These are phyloP conservation scores for Populus tomentosa DNA, from an alignment of 441 rosid genomes.

Conservation along the genomic window DNA sequence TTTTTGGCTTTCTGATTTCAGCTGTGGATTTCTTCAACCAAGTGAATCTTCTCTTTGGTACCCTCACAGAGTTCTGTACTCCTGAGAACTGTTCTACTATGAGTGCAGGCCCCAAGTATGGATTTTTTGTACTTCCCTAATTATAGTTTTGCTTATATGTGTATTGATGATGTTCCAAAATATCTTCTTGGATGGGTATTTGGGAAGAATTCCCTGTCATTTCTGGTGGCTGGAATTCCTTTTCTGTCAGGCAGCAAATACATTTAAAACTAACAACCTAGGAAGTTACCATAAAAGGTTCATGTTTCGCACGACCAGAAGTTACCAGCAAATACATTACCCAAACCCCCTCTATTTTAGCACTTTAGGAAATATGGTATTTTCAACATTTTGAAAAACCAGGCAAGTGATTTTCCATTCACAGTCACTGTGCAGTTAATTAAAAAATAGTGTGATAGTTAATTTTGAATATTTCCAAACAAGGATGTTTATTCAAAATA, in stretches of 20 bases:
- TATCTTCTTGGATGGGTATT: not conserved
- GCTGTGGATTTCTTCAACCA: conserved; percentile 99
- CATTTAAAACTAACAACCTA: not conserved
- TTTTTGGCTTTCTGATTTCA: conserved; percentile 40
- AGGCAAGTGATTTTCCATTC: not conserved
- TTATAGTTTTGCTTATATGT: not conserved
- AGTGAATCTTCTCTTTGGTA: conserved; percentile 97
- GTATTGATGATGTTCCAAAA: not conserved
- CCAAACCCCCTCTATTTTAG: not conserved
- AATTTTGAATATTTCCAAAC: not conserved
- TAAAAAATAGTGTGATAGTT: not conserved
- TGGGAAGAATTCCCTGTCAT: not conserved
- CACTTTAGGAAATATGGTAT: too few relatives aligned
- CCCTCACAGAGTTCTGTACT: conserved; percentile 98
- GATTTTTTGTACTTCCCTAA: not conserved
- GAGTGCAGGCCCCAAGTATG: conserved; percentile 99
- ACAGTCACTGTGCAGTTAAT: not conserved
- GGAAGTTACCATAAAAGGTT: not conserved
- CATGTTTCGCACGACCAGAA: not conserved
- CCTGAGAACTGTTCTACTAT: conserved; percentile 95
- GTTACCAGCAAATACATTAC: too few relatives aligned
- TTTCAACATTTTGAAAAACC: not conserved
- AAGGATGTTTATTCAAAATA: not conserved
- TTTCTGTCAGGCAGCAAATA: not conserved
- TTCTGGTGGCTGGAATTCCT: not conserved